phyloP scores from a whole-genome alignment of 2,329 filamentous ascomycete genomes.

The Dactylellina sp. region DNA sequence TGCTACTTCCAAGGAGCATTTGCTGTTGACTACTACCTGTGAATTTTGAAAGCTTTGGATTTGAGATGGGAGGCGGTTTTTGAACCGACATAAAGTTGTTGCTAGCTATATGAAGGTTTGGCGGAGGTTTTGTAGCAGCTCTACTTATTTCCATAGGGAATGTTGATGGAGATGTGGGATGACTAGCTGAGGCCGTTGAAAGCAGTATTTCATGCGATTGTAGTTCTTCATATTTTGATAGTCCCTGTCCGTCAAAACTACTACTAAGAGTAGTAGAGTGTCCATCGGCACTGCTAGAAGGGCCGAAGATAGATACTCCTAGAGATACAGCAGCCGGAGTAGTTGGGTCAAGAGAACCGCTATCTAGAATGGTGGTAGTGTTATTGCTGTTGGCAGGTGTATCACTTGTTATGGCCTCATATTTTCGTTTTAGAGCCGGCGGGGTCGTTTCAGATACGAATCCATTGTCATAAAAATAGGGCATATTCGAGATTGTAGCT shows the following conservation, averaged over 20 bases:
- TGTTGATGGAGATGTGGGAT: not conserved
- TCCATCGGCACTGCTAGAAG: too few relatives aligned
- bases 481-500: constrained; percentile 6
- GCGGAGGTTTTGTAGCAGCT: not conserved
- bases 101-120: not conserved
- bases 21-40: not conserved
- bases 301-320: not conserved
- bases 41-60: not conserved
- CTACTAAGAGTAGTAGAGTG: too few relatives aligned
- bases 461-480: constrained; percentile 25
- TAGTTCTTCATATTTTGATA: too few relatives aligned
- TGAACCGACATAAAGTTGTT: not conserved
- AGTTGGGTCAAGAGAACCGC: too few relatives aligned
- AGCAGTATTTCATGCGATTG: not conserved
- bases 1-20: not conserved
- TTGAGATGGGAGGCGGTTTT: not conserved
- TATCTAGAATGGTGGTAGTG: too few relatives aligned
- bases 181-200: not conserved
- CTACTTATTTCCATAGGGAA: not conserved
- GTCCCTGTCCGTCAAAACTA: not conserved
- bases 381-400: not conserved
- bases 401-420: constrained; percentile 18
- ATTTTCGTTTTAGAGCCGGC: constrained; percentile 35
- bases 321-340: not conserved
- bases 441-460: constrained; percentile 4